These are phyloP conservation scores for Lagenaria siceraria DNA, from an alignment of 306 rosid species.

Conservation along the genomic window DNA sequence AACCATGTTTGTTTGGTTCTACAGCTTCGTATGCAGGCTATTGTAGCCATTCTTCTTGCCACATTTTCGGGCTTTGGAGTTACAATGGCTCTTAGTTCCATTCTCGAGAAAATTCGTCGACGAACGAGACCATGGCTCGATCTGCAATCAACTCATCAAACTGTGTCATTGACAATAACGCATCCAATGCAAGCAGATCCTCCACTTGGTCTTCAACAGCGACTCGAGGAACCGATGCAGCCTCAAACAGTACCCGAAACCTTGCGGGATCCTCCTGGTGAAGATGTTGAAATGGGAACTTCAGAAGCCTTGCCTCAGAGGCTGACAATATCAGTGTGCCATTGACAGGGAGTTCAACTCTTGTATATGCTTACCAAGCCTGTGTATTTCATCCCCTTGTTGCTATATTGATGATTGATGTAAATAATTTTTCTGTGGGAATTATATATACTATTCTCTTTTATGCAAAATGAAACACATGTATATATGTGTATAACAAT, in stretches of 20 bases:
- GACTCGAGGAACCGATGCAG: background rate
- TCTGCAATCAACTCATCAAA: constrained; percentile 25
- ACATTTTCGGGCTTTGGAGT: constrained; percentile 63
- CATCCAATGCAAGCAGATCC: background rate
- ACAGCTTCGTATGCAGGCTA: constrained; percentile 53
- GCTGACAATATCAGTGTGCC: background rate
- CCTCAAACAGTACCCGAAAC: background rate
- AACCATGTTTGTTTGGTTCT: constrained; percentile 7
- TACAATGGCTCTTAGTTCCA: constrained; percentile 44
- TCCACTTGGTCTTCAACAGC: background rate
- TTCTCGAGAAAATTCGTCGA: constrained; percentile 26
- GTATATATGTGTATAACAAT: too few species aligned
- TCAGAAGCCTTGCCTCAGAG: constrained; percentile 4
- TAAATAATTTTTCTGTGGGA: background rate
- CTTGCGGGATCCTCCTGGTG: background rate
- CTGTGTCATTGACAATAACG: constrained; percentile 8
- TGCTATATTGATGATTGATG: background rate
- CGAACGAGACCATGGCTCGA: constrained; percentile 28
- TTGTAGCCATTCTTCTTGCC: constrained; percentile 57
- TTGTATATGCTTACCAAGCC: background rate
- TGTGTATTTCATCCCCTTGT: background rate
- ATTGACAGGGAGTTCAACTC: background rate
- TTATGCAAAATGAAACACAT: too few species aligned
- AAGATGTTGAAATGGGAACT: constrained; percentile 16
- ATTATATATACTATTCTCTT: too few species aligned